Conservation (phyloP, 2,329 filamentous ascomycete species). For the Zymoseptoria crescenta region DNA sequence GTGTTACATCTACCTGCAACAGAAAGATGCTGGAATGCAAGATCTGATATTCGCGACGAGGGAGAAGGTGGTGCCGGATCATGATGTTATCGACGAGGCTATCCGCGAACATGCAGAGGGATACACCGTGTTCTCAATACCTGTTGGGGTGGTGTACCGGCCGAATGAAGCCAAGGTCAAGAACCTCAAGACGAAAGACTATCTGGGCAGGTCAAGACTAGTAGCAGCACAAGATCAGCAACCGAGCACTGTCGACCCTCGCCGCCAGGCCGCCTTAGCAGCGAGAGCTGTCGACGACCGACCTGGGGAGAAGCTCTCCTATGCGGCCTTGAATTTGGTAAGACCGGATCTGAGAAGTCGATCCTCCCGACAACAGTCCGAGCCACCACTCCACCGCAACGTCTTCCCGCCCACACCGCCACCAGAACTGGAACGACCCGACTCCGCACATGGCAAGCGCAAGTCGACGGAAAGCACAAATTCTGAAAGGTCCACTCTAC, state of each 20-base stretch:
- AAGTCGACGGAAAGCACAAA: conserved; percentile 39
- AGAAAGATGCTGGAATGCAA: conserved; percentile 82
- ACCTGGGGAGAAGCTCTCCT: conserved; percentile 76
- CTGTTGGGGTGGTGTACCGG: conserved; percentile 87
- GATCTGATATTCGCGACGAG: conserved; percentile 86
- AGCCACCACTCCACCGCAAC: conserved; percentile 69
- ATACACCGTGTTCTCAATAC: conserved; percentile 97
- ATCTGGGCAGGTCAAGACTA: conserved; percentile 88
- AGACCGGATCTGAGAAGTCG: conserved; percentile 74
- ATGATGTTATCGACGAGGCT: conserved; percentile 96
- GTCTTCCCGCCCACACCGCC: conserved; percentile 98
- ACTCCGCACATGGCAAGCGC: conserved; percentile 20
- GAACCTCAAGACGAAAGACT: conserved; percentile 96
- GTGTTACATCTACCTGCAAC: conserved; percentile 94
- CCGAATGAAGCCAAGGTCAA: conserved; percentile 97
- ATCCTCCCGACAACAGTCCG: conserved; percentile 65
- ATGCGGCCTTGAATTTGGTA: conserved; percentile 85
- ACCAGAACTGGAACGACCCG: conserved; percentile 63
- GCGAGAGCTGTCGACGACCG: conserved; percentile 65
- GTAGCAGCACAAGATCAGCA: conserved; percentile 57
- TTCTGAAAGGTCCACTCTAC: conserved; percentile 31
- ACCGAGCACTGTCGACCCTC: conserved; percentile 15
- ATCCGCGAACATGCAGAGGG: conserved; percentile 92
- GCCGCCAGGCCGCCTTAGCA: conserved; percentile 27
- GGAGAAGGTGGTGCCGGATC: conserved; percentile 92